A percentile compares a stretch with the other conserved stretches of the same genome.
phyloP scores from a whole-genome alignment of 805 yeast species.

The Lipomyces lipofer region DNA sequence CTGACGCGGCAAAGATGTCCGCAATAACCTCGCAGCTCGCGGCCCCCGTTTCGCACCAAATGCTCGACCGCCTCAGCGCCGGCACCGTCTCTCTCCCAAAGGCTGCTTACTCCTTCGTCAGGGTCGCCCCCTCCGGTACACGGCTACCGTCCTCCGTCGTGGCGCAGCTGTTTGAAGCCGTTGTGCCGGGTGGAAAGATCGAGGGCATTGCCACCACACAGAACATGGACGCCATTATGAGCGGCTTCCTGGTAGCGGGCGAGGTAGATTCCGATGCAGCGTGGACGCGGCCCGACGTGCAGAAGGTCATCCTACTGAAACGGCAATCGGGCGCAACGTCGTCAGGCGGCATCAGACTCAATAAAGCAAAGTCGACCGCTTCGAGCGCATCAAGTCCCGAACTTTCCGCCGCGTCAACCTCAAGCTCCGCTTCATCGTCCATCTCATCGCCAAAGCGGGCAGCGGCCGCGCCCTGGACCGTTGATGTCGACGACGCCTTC shows the following conservation, averaged over 20 bases:
- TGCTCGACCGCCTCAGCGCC: slow-evolving; percentile 42
- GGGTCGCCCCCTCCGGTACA: slow-evolving; percentile 34
- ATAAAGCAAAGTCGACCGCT: slow-evolving; percentile 20
- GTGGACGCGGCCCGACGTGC: slow-evolving; percentile 59
- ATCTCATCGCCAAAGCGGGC: slow-evolving; percentile 40
- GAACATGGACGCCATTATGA: slow-evolving; percentile 60
- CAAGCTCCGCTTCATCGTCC: slow-evolving; percentile 42
- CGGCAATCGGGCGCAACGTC: slow-evolving; percentile 12
- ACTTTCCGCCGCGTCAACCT: slow-evolving; percentile 49
- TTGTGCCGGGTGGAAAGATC: slow-evolving; percentile 39
- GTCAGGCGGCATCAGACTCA: slow-evolving; percentile 5
- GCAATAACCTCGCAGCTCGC: slow-evolving; percentile 18
- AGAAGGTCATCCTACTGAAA: slow-evolving; percentile 29
- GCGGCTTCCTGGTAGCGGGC: slow-evolving; percentile 52
- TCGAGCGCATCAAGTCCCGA: slow-evolving; percentile 35
- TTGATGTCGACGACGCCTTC: slow-evolving; percentile 53
- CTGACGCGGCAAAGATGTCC: slow-evolving; percentile 25
- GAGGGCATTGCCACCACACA: slow-evolving; percentile 35
- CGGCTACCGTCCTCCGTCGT: slow-evolving; percentile 33
- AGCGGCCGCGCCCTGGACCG: slow-evolving; percentile 45
- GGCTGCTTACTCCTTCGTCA: slow-evolving; percentile 35
- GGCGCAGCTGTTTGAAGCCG: slow-evolving; percentile 35
- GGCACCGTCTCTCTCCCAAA: slow-evolving; percentile 38
- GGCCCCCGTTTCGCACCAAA: slow-evolving; percentile 37
- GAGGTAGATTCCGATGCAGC: slow-evolving; percentile 42